These are phyloP conservation scores for Fusarium virguliforme DNA, from an alignment of 2,329 filamentous ascomycete species.

Conservation along the genomic window DNA sequence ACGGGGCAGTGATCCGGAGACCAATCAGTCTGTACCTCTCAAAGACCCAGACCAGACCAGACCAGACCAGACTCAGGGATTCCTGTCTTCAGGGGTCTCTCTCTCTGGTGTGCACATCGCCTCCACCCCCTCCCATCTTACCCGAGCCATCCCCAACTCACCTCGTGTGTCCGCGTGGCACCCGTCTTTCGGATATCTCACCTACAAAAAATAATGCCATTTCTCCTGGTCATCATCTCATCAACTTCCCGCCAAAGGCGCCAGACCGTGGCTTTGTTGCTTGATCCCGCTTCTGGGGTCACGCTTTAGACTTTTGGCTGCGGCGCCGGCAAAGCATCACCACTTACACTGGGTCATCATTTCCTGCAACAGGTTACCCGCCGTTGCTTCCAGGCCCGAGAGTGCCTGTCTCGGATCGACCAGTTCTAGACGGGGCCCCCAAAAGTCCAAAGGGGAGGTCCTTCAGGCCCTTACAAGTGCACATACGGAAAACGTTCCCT, in stretches of 20 bases:
- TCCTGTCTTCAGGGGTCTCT: constrained; percentile 36
- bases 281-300: constrained; percentile 6
- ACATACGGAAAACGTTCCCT: constrained; percentile 37
- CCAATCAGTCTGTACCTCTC: constrained; percentile 26
- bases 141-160: constrained; percentile 37
- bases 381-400: constrained; percentile 41
- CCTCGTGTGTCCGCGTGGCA: constrained; percentile 45
- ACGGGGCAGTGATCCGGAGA: constrained; percentile 40
- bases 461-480: constrained; percentile 34
- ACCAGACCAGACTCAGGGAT: constrained; percentile 8
- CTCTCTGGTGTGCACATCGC: constrained; percentile 33
- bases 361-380: constrained; percentile 40
- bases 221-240: constrained; percentile 10
- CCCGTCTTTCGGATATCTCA: constrained; percentile 22
- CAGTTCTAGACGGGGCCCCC: constrained; percentile 34
- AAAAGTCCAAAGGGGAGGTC: constrained; percentile 33
- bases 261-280: constrained; percentile 6
- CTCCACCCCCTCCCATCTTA: constrained; percentile 33
- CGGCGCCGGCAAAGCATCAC: background rate
- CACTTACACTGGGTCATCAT: constrained; percentile 24
- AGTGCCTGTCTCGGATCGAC: constrained; percentile 13
- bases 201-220: background rate
- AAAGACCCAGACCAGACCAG: background rate
- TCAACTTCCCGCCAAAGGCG: background rate
- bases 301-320: background rate